Evolutionary conservation across 495 filamentous ascomycete species (phyloP).

Genomic region (Melanomma pulvis-pyrius): DNA sequence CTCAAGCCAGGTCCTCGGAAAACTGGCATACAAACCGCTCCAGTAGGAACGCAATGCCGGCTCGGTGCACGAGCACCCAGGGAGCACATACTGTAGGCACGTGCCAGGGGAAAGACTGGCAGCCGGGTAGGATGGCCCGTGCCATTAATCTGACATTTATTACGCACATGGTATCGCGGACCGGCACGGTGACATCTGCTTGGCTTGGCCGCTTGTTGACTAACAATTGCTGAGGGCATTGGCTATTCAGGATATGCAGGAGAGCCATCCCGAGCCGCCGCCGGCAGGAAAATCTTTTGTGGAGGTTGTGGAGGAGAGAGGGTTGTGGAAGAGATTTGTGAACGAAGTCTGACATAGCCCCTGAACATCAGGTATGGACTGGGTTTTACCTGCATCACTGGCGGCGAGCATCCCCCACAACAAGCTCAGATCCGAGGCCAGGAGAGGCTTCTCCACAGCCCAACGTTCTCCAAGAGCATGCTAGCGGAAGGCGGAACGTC

Average conservation of each 20-base stretch:
- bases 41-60: background rate
- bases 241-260: background rate
- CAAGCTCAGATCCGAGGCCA: background rate
- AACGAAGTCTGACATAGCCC: conserved; percentile 4
- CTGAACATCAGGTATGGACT: background rate
- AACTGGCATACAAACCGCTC: background rate
- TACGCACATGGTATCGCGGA: background rate
- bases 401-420: conserved; percentile 9
- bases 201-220: background rate
- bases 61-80: background rate
- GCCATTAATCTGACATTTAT: background rate
- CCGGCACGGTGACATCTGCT: background rate
- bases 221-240: background rate
- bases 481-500: background rate
- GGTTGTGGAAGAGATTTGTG: background rate
- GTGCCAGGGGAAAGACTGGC: conserved; percentile 2
- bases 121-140: conserved; percentile 1
- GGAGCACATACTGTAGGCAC: no score
- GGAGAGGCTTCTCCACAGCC: background rate
- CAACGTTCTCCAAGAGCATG: background rate
- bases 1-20: conserved; percentile 2
- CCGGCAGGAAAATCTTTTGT: no score
- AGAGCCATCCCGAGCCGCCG: background rate
- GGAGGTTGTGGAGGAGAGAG: no score
- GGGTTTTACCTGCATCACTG: background rate